Percentiles rank a stretch among this genome's conserved stretches.
Evolutionary conservation across 1,139 yeast genomes (phyloP).

Genomic region (Pichia kudriavzevii): DNA sequence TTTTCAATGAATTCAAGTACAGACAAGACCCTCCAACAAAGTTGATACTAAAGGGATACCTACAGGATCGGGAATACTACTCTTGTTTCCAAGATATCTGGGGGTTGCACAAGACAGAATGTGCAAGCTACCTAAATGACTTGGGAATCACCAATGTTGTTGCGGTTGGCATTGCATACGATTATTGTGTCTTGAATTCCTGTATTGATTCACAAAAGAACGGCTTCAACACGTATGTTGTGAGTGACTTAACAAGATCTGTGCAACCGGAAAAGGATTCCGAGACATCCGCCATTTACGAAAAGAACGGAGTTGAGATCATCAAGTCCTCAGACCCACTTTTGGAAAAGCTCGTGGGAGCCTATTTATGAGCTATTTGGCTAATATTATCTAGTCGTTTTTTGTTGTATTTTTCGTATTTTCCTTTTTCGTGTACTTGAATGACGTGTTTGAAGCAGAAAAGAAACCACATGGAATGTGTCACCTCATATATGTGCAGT

Average conservation of each 20-base stretch:
- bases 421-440: too few species aligned
- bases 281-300: conserved; percentile 19
- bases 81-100: conserved; percentile 85
- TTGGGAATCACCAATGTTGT: conserved; percentile 51
- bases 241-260: conserved; percentile 45
- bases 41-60: conserved; percentile 61
- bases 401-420: too few species aligned
- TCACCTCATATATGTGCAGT: too few species aligned
- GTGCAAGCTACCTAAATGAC: conserved; percentile 40
- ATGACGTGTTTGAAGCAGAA: too few species aligned
- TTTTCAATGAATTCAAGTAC: conserved; percentile 22
- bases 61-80: conserved; percentile 72
- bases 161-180: conserved; percentile 79
- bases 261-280: conserved; percentile 33
- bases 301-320: conserved; percentile 18
- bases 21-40: conserved; percentile 30
- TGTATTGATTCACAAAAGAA: conserved; percentile 56
- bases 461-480: too few species aligned
- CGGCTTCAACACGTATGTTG: conserved; percentile 60
- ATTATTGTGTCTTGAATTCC: conserved; percentile 73
- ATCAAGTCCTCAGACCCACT: too few species aligned
- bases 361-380: too few species aligned
- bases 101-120: conserved; percentile 63
- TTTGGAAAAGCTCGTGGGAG: too few species aligned
- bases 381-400: too few species aligned